Base-by-base conservation (phyloP, 2,329 filamentous ascomycete species). In the Epichloe gansuensis region DNA sequence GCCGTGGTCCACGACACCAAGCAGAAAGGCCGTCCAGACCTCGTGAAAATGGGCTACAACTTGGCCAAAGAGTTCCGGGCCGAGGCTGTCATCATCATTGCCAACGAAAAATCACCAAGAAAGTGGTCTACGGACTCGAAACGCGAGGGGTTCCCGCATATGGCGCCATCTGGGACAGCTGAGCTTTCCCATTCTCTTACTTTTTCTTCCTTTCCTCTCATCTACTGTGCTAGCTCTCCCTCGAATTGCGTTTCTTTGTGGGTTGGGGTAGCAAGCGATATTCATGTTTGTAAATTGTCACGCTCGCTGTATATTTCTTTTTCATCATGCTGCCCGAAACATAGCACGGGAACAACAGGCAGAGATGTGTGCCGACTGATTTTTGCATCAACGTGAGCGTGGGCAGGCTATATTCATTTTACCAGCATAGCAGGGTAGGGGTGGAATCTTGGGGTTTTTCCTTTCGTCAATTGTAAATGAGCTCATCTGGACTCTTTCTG, bases 81-180 rank as follows among this genome's bases (percentile, higher is more conserved):
- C 2, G 85, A 89, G 71, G 86, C 84, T 2, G 83, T 88, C 39
- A 82, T 88, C 61, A 76, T 88, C 55, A 83, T 90, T 60, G 82
- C 81, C 52, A 90, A 89, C 63, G 79, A 82, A 53, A 75, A 68
- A 75, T 88, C 37, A 88, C 85, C 17, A 75, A 75, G 61, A 80
- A 79, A 68, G 74, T 89, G 1, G 84, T 89, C 0, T 85, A 82
- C 62, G 82, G 77, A 8, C 68, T 90, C 49, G 83, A 88, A 67
- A 75, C 72, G 39, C 73, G 82, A 52, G 83, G 84, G 0, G 67
- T 88, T 7, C 75, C 80, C 2, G 83, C 84, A 8, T 89, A 78
- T 67, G 86, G 86, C 6, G 83, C 86, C 8, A 86, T 90, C 59
- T 90, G 83, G 70, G 86, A 90, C 56, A 72, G 70, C 48, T 72